Evolutionary conservation across 371 early-diverging fungal genomes (phyloP).

Genomic region (Mucor mucedo): DNA sequence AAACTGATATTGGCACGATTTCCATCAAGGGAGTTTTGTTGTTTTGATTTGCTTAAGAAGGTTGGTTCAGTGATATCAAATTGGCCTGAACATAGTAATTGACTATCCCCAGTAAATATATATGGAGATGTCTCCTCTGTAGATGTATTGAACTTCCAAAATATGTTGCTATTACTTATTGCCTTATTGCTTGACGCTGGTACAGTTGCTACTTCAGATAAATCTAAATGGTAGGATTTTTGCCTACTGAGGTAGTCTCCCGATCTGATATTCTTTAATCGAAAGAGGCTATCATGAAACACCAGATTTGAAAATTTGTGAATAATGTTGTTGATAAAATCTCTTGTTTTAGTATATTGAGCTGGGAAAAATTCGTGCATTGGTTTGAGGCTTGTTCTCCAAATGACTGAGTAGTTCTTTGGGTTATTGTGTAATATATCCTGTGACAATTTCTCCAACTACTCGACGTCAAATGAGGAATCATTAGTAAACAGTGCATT

Average conservation of each 20-base stretch:
- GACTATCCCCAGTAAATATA: not conserved
- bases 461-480: slow-evolving; percentile 1
- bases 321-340: slow-evolving; percentile 13
- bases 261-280: slow-evolving; percentile 2
- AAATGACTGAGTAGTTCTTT: slow-evolving; percentile 10
- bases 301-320: slow-evolving; percentile 4
- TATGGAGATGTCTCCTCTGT: not conserved
- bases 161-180: not conserved
- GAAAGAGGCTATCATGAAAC: slow-evolving; percentile 2
- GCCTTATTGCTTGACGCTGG: not conserved
- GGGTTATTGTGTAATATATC: slow-evolving; percentile 1
- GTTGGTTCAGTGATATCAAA: not conserved
- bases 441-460: slow-evolving; percentile 5
- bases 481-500: not conserved
- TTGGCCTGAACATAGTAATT: not conserved
- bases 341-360: not conserved
- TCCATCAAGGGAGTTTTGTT: not conserved
- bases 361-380: slow-evolving; percentile 21
- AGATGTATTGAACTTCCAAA: not conserved
- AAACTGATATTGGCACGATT: not conserved
- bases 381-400: slow-evolving; percentile 13
- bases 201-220: not conserved
- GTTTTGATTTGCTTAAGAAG: not conserved
- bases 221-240: too few relatives aligned
- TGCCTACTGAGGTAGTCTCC: slow-evolving; percentile 4